Conservation (phyloP, 2,329 filamentous ascomycete genomes). For the Cytospora piceae region DNA sequence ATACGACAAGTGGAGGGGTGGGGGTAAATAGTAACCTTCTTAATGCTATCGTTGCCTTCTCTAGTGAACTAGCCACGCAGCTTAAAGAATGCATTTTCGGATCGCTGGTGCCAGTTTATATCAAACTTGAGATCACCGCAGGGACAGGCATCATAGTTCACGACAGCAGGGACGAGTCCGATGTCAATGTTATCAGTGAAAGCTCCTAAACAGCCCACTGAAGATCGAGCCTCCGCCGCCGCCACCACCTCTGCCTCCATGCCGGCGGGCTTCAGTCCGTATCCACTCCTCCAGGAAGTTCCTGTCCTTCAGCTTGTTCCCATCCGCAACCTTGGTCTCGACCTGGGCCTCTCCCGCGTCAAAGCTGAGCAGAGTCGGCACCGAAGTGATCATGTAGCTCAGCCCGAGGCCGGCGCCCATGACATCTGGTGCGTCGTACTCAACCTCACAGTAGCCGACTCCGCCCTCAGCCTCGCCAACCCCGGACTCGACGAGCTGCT, state of each 20-base stretch:
- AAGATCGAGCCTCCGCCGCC: slow-evolving; percentile 29
- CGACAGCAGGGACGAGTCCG: no score
- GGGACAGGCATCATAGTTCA: no score
- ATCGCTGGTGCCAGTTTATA: no score
- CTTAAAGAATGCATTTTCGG: no score
- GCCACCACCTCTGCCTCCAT: slow-evolving; percentile 23
- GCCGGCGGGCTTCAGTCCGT: slow-evolving; percentile 31
- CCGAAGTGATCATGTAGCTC: slow-evolving; percentile 60
- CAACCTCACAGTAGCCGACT: slow-evolving; percentile 56
- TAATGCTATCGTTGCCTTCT: no score
- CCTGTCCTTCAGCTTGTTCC: slow-evolving; percentile 43
- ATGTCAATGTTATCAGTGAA: no score
- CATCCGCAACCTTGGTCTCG: slow-evolving; percentile 54
- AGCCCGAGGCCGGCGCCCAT: slow-evolving; percentile 53
- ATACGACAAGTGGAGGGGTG: no score
- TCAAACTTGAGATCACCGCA: no score
- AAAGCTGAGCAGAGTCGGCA: slow-evolving; percentile 63
- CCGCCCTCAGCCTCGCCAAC: slow-evolving; percentile 60
- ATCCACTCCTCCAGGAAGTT: slow-evolving; percentile 31
- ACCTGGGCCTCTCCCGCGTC: slow-evolving; percentile 57
- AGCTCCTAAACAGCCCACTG: slow-evolving; percentile 39
- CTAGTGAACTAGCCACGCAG: no score
- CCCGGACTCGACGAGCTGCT: slow-evolving; percentile 52
- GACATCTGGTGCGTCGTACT: slow-evolving; percentile 62
- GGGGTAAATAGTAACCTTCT: no score